Evolutionary conservation across 2,329 filamentous ascomycete species (phyloP), one percentile per base, ranked within the genome.

Genomic region (Metarhizium robertsii): DNA sequence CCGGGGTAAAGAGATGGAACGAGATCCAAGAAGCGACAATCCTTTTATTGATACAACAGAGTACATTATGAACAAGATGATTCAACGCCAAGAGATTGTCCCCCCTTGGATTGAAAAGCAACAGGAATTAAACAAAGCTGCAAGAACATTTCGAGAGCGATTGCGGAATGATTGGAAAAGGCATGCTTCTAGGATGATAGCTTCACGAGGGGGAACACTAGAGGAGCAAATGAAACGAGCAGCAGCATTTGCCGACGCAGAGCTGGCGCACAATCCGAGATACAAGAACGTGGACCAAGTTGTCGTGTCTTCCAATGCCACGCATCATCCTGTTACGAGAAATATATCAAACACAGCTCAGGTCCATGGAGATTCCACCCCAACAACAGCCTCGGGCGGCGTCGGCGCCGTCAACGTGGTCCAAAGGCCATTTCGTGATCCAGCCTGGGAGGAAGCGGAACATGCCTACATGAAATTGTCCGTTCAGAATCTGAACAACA

Each of bases 31-130:
- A 61, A 88, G 89, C 1, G 87, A 86, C 62, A 95, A 87, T 62
- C 91, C 94, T 0, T 97, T 95, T 65, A 83, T 97, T 56, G 90
- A 97, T 66, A 97, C 92, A 0, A 97, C 94, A 0, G 92, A 97
- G 71, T 96, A 96, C 68, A 89, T 97, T 64, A 87, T 97, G 87
- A 97, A 99, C 73, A 94, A 95, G 72, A 96, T 97, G 75, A 96
- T 99, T 60, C 89, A 96, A 72, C 87, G 88, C 57, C 94, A 99
- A 70, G 92, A 96, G 20, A 89, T 97, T 57, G 90, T 95, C 0
- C 94, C 94, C 1, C 92, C 92, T 0, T 99, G 94, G 94, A 97
- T 99, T 57, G 94, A 99, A 71, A 97, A 96, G 72, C 94, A 99
- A 69, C 92, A 97, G 67, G 91, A 96, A 64, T 75, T 97, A 6